Conservation (phyloP, 2,329 filamentous ascomycete genomes). For the Epichloe typhina region DNA sequence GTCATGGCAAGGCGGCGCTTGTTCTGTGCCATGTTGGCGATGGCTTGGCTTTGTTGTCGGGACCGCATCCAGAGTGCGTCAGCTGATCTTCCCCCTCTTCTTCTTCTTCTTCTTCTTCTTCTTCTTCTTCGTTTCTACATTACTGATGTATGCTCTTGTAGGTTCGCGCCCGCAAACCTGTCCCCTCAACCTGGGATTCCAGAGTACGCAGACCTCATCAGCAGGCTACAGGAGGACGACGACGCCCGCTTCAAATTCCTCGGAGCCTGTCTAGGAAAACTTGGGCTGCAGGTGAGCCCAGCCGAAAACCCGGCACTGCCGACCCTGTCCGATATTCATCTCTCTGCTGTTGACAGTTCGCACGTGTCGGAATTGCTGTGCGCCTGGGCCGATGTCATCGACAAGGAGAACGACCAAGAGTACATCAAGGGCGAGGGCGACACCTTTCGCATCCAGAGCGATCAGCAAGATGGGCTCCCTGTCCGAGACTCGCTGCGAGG, state of each 20-base stretch:
- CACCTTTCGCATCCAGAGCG: constrained; percentile 64
- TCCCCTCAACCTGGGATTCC: constrained; percentile 52
- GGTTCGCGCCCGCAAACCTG: constrained; percentile 73
- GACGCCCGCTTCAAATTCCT: constrained; percentile 59
- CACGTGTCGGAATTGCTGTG: constrained; percentile 56
- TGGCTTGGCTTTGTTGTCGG: constrained; percentile 67
- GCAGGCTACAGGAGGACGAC: constrained; percentile 56
- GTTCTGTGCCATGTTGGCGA: constrained; percentile 74
- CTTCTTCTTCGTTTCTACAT: not conserved
- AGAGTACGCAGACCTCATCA: constrained; percentile 57
- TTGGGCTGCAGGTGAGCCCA: constrained; percentile 64
- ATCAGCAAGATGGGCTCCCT: constrained; percentile 42
- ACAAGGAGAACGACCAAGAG: constrained; percentile 50
- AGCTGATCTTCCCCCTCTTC: not conserved
- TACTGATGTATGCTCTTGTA: constrained; percentile 22
- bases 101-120: not conserved
- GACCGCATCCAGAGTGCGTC: constrained; percentile 76
- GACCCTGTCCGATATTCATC: constrained; percentile 67
- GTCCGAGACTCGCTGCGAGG: constrained; percentile 41
- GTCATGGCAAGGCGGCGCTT: constrained; percentile 60
- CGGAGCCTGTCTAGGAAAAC: constrained; percentile 63
- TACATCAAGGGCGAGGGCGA: constrained; percentile 73
- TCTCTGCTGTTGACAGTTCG: constrained; percentile 54
- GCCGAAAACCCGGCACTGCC: constrained; percentile 56
- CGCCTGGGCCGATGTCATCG: constrained; percentile 54